These are phyloP conservation scores for Theileria sp. DNA, from an alignment of 169 alveolate genomes.

Conservation along the genomic window DNA sequence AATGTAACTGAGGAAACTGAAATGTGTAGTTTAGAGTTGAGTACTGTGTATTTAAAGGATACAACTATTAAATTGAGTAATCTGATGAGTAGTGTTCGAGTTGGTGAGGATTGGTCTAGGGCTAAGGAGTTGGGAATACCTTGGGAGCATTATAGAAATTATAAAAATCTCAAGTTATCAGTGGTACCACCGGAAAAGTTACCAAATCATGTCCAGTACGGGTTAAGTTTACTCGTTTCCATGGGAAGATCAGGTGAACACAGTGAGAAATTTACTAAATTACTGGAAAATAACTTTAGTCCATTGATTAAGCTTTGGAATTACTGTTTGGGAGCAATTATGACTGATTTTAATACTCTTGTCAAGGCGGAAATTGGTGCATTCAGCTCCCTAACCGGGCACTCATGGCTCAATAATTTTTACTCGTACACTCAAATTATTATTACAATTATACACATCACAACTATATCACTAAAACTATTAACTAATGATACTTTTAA, in stretches of 20 bases:
- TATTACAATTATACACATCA: conserved; percentile 3
- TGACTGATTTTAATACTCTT: conserved; percentile 36
- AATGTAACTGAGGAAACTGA: too few relatives aligned
- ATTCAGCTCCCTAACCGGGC: conserved; percentile 44
- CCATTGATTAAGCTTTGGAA: conserved; percentile 40
- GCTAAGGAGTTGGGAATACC: conserved; percentile 36
- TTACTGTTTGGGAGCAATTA: conserved; percentile 27
- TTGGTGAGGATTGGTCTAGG: background rate
- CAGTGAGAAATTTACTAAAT: conserved; percentile 3
- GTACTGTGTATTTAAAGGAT: too few relatives aligned
- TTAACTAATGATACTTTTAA: conserved; percentile 23
- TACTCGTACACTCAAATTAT: conserved; percentile 17
- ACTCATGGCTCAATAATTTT: conserved; percentile 39
- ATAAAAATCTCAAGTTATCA: conserved; percentile 3
- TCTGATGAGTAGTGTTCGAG: background rate
- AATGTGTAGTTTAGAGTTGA: too few relatives aligned
- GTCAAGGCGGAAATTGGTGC: conserved; percentile 42
- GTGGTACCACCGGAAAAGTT: conserved; percentile 55
- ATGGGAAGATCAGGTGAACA: conserved; percentile 13
- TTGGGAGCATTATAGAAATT: conserved; percentile 22
- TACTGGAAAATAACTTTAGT: conserved; percentile 4
- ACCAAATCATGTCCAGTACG: conserved; percentile 36
- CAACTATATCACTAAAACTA: conserved; percentile 15
- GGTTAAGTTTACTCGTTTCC: conserved; percentile 14
- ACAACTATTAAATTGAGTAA: background rate